Base-by-base conservation (phyloP, 768 basidiomycete species). In the Jaapia argillacea region DNA sequence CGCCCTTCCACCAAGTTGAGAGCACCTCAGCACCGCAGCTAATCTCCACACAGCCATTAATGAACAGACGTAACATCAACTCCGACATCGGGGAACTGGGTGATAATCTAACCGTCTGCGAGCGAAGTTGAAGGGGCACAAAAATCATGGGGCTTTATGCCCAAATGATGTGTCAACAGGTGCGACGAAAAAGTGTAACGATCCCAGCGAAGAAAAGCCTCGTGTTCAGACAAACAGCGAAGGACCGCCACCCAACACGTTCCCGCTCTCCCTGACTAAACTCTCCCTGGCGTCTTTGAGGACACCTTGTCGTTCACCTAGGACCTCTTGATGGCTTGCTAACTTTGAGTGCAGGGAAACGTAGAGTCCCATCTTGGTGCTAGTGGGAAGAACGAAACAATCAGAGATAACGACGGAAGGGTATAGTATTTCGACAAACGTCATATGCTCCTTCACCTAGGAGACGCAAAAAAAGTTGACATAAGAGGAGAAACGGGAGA, bases 381-480 rank as follows among this genome's bases (percentile, higher is more conserved):
- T 72, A 47, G 2, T 22, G 38, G 10, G 42, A 4, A 6, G 24
- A 46, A 41, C 7, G 48, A 21, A 25, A 35, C 7, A 4, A 37
- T 18, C 23, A 36, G 24, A 20, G 26, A 6, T 40, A 13, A 10
- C 6, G 39, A 27, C 26, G 26, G 37, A 38, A 14, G 24, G 23
- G 42, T 23, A 22, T 21, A 35, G 45, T 39, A 28, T 22, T 21
- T 26, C 13, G 7, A 57, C 67, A 45, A 38, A 76, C 72, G 56
- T 59, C 66, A 79, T 70, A 44, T 74, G 67, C 16, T 66, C 60
- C 51, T 77, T 77, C 23, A 62, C 61, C 62, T 65, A 40, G n/a
- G n/a, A 12, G 10, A 20, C 5, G 20, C 33, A 18, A 5, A 36
- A 14, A 18, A 27, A 18, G 12, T 28, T 23, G 12, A 43, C 33